phyloP scores from a whole-genome alignment of 1,284 basidiomycete species.

The Ustilago shanxiensis region DNA sequence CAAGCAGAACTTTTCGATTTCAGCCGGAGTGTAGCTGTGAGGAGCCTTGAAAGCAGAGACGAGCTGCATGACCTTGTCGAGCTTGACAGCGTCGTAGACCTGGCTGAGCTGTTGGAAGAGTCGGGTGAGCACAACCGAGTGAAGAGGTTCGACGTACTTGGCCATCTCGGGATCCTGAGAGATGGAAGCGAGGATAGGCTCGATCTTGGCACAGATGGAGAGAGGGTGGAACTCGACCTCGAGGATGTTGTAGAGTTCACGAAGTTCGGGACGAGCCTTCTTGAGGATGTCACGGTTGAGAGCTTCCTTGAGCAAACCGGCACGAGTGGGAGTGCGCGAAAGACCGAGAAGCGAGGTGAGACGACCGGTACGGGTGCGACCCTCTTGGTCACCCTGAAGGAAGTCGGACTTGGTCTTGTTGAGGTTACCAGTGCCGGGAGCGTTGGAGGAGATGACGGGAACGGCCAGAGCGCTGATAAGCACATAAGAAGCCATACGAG shows the following conservation, averaged over 20 bases:
- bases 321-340: constrained; percentile 85
- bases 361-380: constrained; percentile 77
- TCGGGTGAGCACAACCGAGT: constrained; percentile 90
- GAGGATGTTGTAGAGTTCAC: constrained; percentile 87
- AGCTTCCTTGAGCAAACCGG: constrained; percentile 77
- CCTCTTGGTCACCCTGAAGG: constrained; percentile 75
- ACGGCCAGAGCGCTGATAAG: constrained; percentile 93
- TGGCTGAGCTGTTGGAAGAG: constrained; percentile 94
- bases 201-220: constrained; percentile 84
- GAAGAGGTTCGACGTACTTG: constrained; percentile 86
- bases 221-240: constrained; percentile 96
- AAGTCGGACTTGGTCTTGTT: constrained; percentile 71
- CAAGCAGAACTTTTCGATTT: constrained; percentile 81
- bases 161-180: constrained; percentile 66
- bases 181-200: constrained; percentile 79
- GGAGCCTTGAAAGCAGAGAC: constrained; percentile 68
- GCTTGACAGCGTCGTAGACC: constrained; percentile 89
- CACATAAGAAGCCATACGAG: constrained; percentile 88
- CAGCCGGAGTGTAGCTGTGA: constrained; percentile 65
- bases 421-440: constrained; percentile 75
- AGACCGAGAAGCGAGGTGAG: constrained; percentile 90
- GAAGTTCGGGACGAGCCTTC: constrained; percentile 81
- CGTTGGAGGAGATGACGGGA: constrained; percentile 79
- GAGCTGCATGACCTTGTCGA: constrained; percentile 67
- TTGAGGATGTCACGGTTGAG: constrained; percentile 83